Evolutionary conservation across 2,329 filamentous ascomycete genomes (phyloP).

Genomic region (Cercospora citrullina): DNA sequence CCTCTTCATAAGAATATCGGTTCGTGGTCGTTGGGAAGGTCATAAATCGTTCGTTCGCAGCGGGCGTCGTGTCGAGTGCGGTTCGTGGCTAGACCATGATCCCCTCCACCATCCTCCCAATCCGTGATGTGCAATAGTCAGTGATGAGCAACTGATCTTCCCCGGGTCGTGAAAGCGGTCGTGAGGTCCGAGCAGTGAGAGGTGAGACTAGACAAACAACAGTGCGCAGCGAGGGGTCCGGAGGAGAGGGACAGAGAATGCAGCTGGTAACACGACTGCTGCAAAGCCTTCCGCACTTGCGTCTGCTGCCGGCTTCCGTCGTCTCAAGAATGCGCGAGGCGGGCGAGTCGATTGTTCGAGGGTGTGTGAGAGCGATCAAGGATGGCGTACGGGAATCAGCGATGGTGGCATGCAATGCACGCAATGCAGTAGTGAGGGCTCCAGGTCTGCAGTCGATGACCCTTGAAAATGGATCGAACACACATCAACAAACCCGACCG

Average conservation of each 20-base stretch:
- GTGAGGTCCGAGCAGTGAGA: not conserved
- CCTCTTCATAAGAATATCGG: constrained; percentile 25
- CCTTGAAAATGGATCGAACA: not conserved
- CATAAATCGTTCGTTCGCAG: constrained; percentile 15
- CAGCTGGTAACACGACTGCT: not conserved
- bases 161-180: constrained; percentile 4
- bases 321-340: constrained; percentile 19
- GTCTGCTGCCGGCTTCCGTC: not conserved
- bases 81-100: constrained; percentile 21
- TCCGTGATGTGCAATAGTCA: not conserved
- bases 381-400: not conserved
- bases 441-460: not conserved
- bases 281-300: not conserved
- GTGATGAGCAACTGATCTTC: not conserved
- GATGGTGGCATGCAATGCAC: not conserved
- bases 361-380: not conserved
- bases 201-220: constrained; percentile 11
- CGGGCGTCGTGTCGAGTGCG: not conserved
- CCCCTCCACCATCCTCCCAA: constrained; percentile 11
- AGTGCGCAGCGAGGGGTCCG: constrained; percentile 5
- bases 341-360: not conserved
- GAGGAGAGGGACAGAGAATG: constrained; percentile 4
- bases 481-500: not conserved
- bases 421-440: not conserved
- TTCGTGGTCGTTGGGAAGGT: constrained; percentile 11